phyloP scores from a whole-genome alignment of 2,329 filamentous ascomycete species.

The Phaeosphaeriaceae sp. region DNA sequence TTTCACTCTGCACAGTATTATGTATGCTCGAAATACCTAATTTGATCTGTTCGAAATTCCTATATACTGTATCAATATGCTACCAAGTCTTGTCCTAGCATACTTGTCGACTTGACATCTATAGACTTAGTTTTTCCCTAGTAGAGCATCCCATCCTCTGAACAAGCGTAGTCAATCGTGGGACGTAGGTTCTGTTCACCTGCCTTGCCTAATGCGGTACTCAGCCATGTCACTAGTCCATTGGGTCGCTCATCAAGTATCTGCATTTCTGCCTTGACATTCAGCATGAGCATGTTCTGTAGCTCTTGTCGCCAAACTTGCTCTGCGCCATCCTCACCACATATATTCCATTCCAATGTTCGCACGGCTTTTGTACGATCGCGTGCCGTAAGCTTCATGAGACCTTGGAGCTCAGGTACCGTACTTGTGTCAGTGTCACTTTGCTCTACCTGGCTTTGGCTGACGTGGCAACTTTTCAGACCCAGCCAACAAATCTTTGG shows the following conservation, averaged over 20 bases:
- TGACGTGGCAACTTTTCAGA: constrained; percentile 49
- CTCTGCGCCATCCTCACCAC: constrained; percentile 42
- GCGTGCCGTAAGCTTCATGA: constrained; percentile 58
- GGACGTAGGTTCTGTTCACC: neutral
- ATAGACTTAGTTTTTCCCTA: constrained; percentile 11
- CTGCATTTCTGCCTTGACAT: constrained; percentile 79
- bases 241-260: constrained; percentile 59
- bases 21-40: too few species aligned
- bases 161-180: constrained; percentile 6
- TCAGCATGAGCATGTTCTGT: constrained; percentile 75
- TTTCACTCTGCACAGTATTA: too few species aligned
- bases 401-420: constrained; percentile 42
- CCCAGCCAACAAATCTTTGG: constrained; percentile 70
- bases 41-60: too few species aligned
- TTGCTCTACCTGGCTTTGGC: constrained; percentile 19
- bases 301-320: constrained; percentile 61
- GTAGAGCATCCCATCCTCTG: constrained; percentile 38
- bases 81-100: too few species aligned
- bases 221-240: constrained; percentile 42
- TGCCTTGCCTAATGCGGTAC: constrained; percentile 23
- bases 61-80: too few species aligned
- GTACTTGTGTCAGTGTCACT: constrained; percentile 14
- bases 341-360: constrained; percentile 57
- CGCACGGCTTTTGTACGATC: constrained; percentile 65
- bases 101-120: too few species aligned